These are phyloP conservation scores for Sporisorium reilianum DNA, from an alignment of 1,284 basidiomycete genomes.

Conservation along the genomic window DNA sequence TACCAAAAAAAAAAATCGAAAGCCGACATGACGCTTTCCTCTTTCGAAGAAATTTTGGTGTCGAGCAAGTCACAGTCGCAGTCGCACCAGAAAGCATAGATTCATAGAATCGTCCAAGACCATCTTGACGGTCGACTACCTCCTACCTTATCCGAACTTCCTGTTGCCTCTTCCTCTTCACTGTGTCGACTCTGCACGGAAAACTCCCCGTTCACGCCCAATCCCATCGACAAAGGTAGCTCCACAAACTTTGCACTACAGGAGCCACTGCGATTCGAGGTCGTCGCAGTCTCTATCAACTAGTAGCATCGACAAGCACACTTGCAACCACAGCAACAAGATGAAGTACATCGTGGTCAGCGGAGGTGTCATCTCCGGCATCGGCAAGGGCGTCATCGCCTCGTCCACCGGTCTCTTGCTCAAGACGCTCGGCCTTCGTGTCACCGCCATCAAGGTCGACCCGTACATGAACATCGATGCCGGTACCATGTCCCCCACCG, in stretches of 20 bases:
- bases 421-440: slow-evolving; percentile 94
- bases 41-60: not conserved
- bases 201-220: not conserved
- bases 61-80: too few relatives aligned
- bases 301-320: slow-evolving; percentile 16
- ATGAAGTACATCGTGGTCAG: slow-evolving; percentile 71
- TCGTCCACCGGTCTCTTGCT: slow-evolving; percentile 96
- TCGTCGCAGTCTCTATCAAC: slow-evolving; percentile 35
- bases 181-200: not conserved
- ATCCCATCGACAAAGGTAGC: slow-evolving; percentile 9
- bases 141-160: slow-evolving; percentile 34
- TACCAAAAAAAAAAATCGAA: slow-evolving; percentile 1
- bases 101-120: slow-evolving; percentile 6
- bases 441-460: slow-evolving; percentile 99
- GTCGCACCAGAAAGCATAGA: slow-evolving; percentile 12
- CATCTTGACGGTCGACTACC: slow-evolving; percentile 25
- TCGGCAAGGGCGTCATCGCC: slow-evolving; percentile 73
- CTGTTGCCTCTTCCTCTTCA: slow-evolving; percentile 4
- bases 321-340: too few relatives aligned
- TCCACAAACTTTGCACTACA: slow-evolving; percentile 17
- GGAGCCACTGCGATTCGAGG: slow-evolving; percentile 50
- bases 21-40: slow-evolving; percentile 2
- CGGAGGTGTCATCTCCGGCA: slow-evolving; percentile 71
- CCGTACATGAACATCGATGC: slow-evolving; percentile 99
- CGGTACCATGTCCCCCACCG: slow-evolving; percentile 97